Evolutionary conservation across 805 yeast genomes (phyloP).

Genomic region (Barnettozyma sucrosica): DNA sequence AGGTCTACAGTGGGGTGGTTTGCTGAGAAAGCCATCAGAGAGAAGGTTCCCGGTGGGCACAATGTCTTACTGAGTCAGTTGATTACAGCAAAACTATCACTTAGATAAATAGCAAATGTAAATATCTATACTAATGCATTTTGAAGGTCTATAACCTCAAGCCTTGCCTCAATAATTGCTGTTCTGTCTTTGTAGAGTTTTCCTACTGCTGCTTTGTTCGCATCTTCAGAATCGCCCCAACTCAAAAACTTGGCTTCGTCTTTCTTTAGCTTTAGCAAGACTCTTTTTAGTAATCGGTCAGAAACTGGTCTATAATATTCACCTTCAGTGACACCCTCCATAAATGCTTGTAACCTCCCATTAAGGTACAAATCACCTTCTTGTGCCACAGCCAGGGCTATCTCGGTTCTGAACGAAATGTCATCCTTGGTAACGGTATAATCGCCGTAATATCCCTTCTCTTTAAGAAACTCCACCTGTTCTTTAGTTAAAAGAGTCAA

Average conservation of each 20-base stretch:
- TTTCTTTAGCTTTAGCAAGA: conserved; percentile 28
- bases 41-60: conserved; percentile 11
- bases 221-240: conserved; percentile 20
- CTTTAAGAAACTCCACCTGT: conserved; percentile 42
- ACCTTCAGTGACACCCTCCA: conserved; percentile 45
- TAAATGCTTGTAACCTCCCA: conserved; percentile 18
- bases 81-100: conserved; percentile 16
- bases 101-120: conserved; percentile 8
- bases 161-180: conserved; percentile 8
- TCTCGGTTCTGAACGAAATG: conserved; percentile 66
- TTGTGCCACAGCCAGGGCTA: conserved; percentile 62
- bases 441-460: conserved; percentile 60
- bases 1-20: conserved; percentile 20
- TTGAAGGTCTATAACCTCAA: not conserved
- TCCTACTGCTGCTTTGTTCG: conserved; percentile 9
- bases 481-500: conserved; percentile 28
- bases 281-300: conserved; percentile 26
- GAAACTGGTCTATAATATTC: conserved; percentile 30
- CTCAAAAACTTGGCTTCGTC: conserved; percentile 22
- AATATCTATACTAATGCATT: not conserved
- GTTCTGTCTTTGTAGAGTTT: conserved; percentile 15
- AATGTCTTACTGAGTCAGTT: conserved; percentile 15
- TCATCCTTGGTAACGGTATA: conserved; percentile 54
- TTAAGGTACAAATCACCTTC: conserved; percentile 24
- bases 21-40: conserved; percentile 11